Evolutionary conservation across 148 eudicot genomes (phyloP).

Genomic region (Diospyros lotus): DNA sequence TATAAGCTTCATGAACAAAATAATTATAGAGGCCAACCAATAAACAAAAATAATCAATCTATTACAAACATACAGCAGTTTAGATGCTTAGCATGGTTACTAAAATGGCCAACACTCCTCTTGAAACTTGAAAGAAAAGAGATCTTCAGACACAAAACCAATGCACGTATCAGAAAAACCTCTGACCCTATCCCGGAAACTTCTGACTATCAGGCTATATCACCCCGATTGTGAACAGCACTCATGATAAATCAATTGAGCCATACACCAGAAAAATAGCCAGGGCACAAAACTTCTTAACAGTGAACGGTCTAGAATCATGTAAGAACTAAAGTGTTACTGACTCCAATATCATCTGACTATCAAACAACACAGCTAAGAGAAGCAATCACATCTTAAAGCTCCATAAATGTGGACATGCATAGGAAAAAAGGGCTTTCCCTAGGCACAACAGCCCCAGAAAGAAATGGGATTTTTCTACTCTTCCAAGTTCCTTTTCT

Average conservation of each 20-base stretch:
- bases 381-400: background rate
- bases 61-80: background rate
- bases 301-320: background rate
- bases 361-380: background rate
- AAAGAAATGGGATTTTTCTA: background rate
- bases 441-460: background rate
- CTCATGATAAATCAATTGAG: no score
- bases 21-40: background rate
- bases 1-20: slow-evolving; percentile 3
- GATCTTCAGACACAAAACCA: no score
- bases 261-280: background rate
- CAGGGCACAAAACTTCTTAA: background rate
- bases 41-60: background rate
- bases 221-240: no score
- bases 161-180: no score
- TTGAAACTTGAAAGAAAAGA: no score
- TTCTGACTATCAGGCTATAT: no score
- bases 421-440: background rate
- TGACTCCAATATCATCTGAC: background rate
- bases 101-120: no score
- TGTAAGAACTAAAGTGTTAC: background rate
- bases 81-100: background rate
- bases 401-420: background rate
- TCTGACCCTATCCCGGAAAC: no score
- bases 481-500: background rate